A percentile compares a stretch with the other conserved stretches of the same genome.
phyloP scores from a whole-genome alignment of 1,284 basidiomycete genomes.

The Erythrobasidium hasegawianum region DNA sequence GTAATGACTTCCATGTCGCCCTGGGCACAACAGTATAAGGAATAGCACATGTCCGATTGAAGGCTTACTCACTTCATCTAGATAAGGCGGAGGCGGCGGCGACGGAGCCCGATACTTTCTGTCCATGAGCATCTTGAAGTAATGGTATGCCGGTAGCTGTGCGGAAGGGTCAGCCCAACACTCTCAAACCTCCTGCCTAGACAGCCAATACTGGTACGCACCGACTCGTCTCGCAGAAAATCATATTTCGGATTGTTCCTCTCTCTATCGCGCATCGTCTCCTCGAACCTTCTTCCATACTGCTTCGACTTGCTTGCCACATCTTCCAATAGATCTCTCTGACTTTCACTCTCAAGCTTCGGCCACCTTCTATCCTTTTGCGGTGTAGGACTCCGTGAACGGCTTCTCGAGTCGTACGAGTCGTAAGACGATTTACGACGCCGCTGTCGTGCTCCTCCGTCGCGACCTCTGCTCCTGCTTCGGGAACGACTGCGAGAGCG shows the following conservation, averaged over 20 bases:
- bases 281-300: constrained; percentile 73
- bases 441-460: not conserved
- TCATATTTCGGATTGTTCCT: constrained; percentile 72
- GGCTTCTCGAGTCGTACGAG: constrained; percentile 33
- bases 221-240: constrained; percentile 68
- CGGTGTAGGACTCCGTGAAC: constrained; percentile 44
- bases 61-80: constrained; percentile 74
- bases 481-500: constrained; percentile 36
- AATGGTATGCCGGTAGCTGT: constrained; percentile 74
- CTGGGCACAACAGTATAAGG: constrained; percentile 52
- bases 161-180: too few relatives aligned
- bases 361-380: constrained; percentile 48
- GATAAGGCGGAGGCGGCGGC: constrained; percentile 63
- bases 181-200: too few relatives aligned
- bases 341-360: constrained; percentile 65
- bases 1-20: constrained; percentile 89
- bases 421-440: too few relatives aligned
- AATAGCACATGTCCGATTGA: too few relatives aligned
- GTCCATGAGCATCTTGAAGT: constrained; percentile 71
- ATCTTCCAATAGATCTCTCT: constrained; percentile 70
- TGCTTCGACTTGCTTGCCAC: constrained; percentile 79
- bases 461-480: not conserved
- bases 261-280: constrained; percentile 69
- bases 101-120: constrained; percentile 56
- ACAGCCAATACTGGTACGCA: too few relatives aligned